phyloP scores from a whole-genome alignment of 2,329 filamentous ascomycete species.

The Leptosphaerulina australis region DNA sequence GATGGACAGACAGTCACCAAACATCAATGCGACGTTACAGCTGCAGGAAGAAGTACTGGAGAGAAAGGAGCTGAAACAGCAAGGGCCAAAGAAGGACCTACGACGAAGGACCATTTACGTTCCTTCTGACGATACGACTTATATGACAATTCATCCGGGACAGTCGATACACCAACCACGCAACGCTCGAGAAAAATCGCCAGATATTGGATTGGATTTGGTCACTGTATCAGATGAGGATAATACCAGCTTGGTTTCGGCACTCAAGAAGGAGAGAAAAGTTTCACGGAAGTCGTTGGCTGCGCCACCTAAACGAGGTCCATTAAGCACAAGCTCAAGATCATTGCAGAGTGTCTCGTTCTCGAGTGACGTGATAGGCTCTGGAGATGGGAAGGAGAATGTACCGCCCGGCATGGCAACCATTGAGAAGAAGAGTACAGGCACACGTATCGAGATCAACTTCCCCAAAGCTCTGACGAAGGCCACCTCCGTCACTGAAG shows the following conservation, averaged over 20 bases:
- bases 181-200: conserved; percentile 40
- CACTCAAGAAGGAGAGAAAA: conserved; percentile 43
- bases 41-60: conserved; percentile 40
- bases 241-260: conserved; percentile 35
- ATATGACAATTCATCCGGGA: conserved; percentile 59
- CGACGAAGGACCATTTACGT: conserved; percentile 59
- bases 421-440: conserved; percentile 32
- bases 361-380: conserved; percentile 57
- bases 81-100: conserved; percentile 48
- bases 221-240: conserved; percentile 50
- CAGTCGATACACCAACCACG: conserved; percentile 40
- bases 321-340: conserved; percentile 54
- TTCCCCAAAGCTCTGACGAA: conserved; percentile 38
- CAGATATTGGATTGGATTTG: conserved; percentile 47
- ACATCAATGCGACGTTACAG: conserved; percentile 39
- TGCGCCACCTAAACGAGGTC: conserved; percentile 56
- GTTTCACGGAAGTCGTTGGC: conserved; percentile 51
- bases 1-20: conserved; percentile 30
- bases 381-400: conserved; percentile 67
- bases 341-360: conserved; percentile 51
- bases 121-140: conserved; percentile 58
- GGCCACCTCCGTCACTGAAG: conserved; percentile 22
- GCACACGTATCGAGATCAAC: conserved; percentile 41
- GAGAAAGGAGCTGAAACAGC: conserved; percentile 41
- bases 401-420: conserved; percentile 58